These are phyloP conservation scores for Acrocalymma vagum DNA, from an alignment of 2,329 filamentous ascomycete genomes.

Conservation along the genomic window DNA sequence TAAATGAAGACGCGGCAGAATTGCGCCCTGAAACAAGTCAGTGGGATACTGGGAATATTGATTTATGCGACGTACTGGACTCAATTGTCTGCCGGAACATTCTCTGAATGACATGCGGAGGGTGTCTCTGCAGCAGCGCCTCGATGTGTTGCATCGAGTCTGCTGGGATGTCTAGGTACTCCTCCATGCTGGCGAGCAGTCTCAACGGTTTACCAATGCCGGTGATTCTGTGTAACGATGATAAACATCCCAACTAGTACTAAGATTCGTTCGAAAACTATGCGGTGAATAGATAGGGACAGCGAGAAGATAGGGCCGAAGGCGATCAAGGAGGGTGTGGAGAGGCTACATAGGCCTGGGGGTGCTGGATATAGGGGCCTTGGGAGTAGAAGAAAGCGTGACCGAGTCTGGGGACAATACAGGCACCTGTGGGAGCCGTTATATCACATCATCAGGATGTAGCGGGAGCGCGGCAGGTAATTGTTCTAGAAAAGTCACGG, in stretches of 20 bases:
- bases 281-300: too few species aligned
- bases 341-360: conserved; percentile 27
- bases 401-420: too few species aligned
- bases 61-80: conserved; percentile 37
- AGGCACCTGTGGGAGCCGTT: conserved; percentile 40
- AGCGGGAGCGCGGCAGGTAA: conserved; percentile 45
- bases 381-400: conserved; percentile 44
- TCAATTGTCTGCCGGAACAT: conserved; percentile 48
- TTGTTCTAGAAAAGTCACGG: conserved; percentile 46
- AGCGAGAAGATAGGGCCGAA: conserved; percentile 16
- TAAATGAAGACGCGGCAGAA: conserved; percentile 42
- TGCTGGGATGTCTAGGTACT: conserved; percentile 43
- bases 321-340: conserved; percentile 34
- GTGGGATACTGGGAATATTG: conserved; percentile 10
- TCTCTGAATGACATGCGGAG: conserved; percentile 44
- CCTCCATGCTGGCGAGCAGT: conserved; percentile 38
- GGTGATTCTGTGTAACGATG: conserved; percentile 12
- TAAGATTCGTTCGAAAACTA: conserved; percentile 12
- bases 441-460: conserved; percentile 47
- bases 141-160: conserved; percentile 49
- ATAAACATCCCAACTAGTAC: conserved; percentile 28
- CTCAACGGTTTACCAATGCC: conserved; percentile 18
- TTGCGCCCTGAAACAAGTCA: conserved; percentile 40
- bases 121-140: conserved; percentile 44
- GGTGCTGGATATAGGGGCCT: conserved; percentile 28